phyloP scores from a whole-genome alignment of 768 basidiomycete genomes.

The Mycena rosella region DNA sequence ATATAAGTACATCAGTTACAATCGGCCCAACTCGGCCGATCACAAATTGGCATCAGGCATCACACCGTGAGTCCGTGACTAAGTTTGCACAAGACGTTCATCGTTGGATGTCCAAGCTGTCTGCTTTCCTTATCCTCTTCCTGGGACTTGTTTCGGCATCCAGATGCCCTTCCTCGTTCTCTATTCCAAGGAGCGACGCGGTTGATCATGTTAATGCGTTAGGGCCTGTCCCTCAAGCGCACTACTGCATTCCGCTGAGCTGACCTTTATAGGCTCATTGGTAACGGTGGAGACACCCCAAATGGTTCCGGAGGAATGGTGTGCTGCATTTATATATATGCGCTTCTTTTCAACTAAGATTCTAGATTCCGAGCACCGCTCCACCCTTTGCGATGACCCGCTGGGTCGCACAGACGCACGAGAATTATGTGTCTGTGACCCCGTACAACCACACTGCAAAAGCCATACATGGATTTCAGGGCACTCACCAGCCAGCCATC shows the following conservation, averaged over 20 bases:
- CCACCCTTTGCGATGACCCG: constrained; percentile 90
- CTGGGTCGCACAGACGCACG: constrained; percentile 85
- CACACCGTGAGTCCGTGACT: no score
- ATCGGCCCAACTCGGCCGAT: no score
- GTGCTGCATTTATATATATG: background rate
- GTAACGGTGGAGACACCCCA: constrained; percentile 79
- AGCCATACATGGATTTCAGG: constrained; percentile 79
- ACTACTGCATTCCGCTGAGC: background rate
- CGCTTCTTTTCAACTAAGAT: no score
- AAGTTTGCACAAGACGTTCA: no score
- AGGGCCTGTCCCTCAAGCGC: background rate
- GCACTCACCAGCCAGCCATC: constrained; percentile 87
- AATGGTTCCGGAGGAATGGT: constrained; percentile 85
- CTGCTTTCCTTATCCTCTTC: no score
- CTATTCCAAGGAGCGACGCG: constrained; percentile 40
- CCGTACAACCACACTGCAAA: constrained; percentile 74
- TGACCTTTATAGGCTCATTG: constrained; percentile 62
- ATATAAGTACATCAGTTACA: no score
- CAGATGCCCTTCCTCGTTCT: constrained; percentile 22
- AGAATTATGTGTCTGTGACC: constrained; percentile 80
- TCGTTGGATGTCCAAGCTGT: no score
- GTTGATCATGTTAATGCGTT: constrained; percentile 50
- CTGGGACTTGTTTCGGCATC: background rate
- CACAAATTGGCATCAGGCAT: no score
- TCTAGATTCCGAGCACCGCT: constrained; percentile 51